phyloP scores from a whole-genome alignment of 2,329 filamentous ascomycete species.

The Fusarium torulosum region DNA sequence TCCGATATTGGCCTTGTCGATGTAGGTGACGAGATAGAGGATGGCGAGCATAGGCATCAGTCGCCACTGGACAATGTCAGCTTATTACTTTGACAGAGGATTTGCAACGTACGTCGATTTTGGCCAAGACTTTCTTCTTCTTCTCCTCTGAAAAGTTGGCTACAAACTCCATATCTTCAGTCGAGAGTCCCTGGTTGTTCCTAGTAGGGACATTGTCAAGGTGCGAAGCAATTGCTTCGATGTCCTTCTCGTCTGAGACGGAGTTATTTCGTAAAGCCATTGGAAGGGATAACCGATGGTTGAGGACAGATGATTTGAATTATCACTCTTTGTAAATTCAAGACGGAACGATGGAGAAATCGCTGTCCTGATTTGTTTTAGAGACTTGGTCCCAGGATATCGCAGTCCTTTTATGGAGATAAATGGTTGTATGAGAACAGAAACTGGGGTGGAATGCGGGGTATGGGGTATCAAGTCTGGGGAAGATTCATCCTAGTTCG shows the following conservation, averaged over 20 bases:
- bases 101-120: slow-evolving; percentile 28
- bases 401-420: slow-evolving; percentile 26
- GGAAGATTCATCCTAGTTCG: slow-evolving; percentile 2
- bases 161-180: slow-evolving; percentile 39
- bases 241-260: slow-evolving; percentile 34
- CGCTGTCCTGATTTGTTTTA: too few species aligned
- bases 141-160: slow-evolving; percentile 39
- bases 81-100: rapidly evolving
- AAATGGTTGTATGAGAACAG: too few species aligned
- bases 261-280: slow-evolving; percentile 27
- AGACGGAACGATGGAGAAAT: too few species aligned
- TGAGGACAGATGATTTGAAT: neutral
- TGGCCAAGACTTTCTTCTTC: slow-evolving; percentile 39
- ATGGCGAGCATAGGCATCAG: slow-evolving; percentile 34
- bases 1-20: slow-evolving; percentile 38
- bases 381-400: neutral
- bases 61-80: slow-evolving; percentile 18
- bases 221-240: slow-evolving; percentile 33
- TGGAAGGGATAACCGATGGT: neutral
- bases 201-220: slow-evolving; percentile 10
- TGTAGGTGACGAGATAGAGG: slow-evolving; percentile 33
- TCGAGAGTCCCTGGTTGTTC: slow-evolving; percentile 14
- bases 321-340: neutral
- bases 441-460: slow-evolving; percentile 13
- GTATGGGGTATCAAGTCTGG: slow-evolving; percentile 33